phyloP scores from a whole-genome alignment of 106 monocot genomes.

The Iris macrosiphon region DNA sequence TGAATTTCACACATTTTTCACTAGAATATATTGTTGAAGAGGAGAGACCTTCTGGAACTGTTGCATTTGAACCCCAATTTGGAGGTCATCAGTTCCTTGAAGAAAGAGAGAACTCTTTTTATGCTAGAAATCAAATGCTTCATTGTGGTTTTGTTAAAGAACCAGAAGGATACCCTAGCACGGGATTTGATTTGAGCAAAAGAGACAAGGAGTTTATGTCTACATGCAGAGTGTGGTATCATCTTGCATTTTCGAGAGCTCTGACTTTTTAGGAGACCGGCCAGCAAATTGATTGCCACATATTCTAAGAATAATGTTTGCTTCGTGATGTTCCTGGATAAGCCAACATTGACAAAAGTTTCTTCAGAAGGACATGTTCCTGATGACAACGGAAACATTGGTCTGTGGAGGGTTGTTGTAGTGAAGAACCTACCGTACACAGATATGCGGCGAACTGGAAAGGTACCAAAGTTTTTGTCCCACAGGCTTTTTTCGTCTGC shows the following conservation, averaged over 20 bases:
- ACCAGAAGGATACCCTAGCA: constrained; percentile 34
- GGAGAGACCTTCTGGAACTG: constrained; percentile 14
- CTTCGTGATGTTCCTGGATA: constrained; percentile 93
- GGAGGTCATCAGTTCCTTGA: constrained; percentile 67
- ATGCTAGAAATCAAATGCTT: constrained; percentile 61
- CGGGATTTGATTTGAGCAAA: constrained; percentile 68
- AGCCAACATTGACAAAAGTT: constrained; percentile 56
- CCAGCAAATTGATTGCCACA: constrained; percentile 56
- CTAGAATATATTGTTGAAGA: constrained; percentile 45
- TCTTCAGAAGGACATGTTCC: constrained; percentile 73
- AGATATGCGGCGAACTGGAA: constrained; percentile 79
- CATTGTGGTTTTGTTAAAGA: constrained; percentile 85
- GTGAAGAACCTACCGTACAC: constrained; percentile 76
- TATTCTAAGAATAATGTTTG: constrained; percentile 83
- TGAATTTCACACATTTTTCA: constrained; percentile 61
- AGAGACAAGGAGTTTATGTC: constrained; percentile 59
- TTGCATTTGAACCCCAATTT: constrained; percentile 42
- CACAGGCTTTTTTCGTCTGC: constrained; percentile 81
- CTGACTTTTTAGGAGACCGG: constrained; percentile 80
- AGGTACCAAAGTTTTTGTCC: constrained; percentile 82
- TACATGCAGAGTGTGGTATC: constrained; percentile 66
- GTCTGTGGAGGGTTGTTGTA: constrained; percentile 72
- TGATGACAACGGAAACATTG: constrained; percentile 72
- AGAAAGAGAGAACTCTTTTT: constrained; percentile 68
- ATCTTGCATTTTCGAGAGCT: constrained; percentile 94